Base-by-base conservation (phyloP, 805 yeast genomes). In the Soucietia sequanensis region DNA sequence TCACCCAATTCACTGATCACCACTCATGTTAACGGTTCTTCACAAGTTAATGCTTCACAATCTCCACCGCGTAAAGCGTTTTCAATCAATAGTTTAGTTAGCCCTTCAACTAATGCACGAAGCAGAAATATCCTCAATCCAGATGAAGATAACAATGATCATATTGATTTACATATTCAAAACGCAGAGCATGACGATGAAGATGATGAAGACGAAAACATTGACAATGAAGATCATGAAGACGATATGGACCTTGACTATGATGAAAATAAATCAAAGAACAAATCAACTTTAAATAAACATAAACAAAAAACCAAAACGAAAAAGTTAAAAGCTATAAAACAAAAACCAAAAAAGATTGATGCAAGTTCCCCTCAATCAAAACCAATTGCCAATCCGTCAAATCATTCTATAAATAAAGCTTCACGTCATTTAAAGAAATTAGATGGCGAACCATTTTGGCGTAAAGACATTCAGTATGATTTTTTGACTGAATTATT, bases 401-500 rank as follows among this genome's bases (percentile, higher is more conserved):
- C 43, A 6, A 38, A 44, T 27, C 39, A 45, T 15, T 33, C 54
- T 10, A 47, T 49, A 26, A 50, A 57, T 19, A 55, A 48, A 30
- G 60, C 71, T 4, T 60, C 68, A 18, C 66, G 85, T 29, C 89
- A 82, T 57, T 58, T 91, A 47, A 91, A 91, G 60, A 91, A 90
- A 54, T 72, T 79, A 13, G 98, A 91, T 52, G 96, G 98, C 5
- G 95, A 85, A 50, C 95, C 95, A 14, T 79, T 90, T 39, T 85
- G 93, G 84, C 71, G 98, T 31, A 73, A 65, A 36, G 98, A 91
- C 50, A 82, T 91, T 37, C 96, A 89, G 58, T 84, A 80, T 58
- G 89, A 83, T 45, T 86, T 90, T 46, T 62, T 91, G 35, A 64
- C 70, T 31, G 65, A 68, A 18, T 60, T 91, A 7, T 84, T 91